Base-by-base conservation (phyloP, 768 basidiomycete species). In the Phanerodontia chrysosporium region DNA sequence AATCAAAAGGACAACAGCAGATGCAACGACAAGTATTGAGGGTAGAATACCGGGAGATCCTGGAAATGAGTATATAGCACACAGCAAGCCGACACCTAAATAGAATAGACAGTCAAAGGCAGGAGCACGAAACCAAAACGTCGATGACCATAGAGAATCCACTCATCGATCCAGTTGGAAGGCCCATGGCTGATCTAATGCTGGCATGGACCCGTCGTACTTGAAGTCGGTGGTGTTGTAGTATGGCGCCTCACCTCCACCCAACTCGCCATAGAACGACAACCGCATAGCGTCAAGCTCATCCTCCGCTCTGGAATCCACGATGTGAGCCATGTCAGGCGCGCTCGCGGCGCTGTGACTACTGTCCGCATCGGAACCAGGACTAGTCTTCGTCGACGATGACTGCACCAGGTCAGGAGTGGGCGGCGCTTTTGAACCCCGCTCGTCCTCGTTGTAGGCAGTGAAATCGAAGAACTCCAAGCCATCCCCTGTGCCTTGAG, bases 331-430 rank as follows among this genome's bases (percentile, higher is more conserved):
- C 65, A 83, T 83, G 55, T 77, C 78, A 32, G 70, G 61, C 45
- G 75, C 75, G 55, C 78, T 67, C 45, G 77, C 71, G 58, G 76
- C 69, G 62, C 76, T 76, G 53, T 82, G 79, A 73, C 70, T 57
- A 86, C 86, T 29, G 80, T 75, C 65, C 88, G 86, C 81, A 35
- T 80, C 83, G 14, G 89, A 90, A 65, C 87, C 86, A 2, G 90
- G 90, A 67, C 89, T 90, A 12, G 83, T 85, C 63, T 90, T 89
- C 21, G 89, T 83, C 58, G 89, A 89, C 21, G 87, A 85, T 12
- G 85, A 82, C 32, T 78, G 77, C 16, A 88, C 74, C 49, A 92
- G 78, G 57, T 91, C 90, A 9, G 90, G 90, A 2, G 90, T 91
- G 8, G 80, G 77, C n/a, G n/a, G n/a, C n/a, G 85, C 82, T 66